Evolutionary conservation across 495 filamentous ascomycete genomes (phyloP), one percentile per base, ranked within the genome.

Genomic region (Aspergillus ellipticus): DNA sequence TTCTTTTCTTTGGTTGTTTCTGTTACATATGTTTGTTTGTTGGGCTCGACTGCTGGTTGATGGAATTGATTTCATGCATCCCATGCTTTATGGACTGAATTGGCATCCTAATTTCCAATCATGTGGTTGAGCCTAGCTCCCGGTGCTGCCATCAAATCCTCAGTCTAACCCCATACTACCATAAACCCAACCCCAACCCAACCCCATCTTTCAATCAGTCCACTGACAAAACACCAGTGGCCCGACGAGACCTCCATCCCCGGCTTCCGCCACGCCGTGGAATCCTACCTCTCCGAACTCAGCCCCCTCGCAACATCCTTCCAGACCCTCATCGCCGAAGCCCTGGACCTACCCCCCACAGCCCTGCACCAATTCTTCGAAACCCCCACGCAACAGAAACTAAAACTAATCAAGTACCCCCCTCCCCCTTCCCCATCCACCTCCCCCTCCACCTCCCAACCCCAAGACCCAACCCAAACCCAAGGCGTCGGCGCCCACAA

Each of bases 401-500:
- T 96, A 43, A 96, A 96, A 69, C 84, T 96, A 51, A 84, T 96
- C 60, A 93, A 91, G 70, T 96, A 96, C 59, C 89, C 89, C 0
- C 88, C 90, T 8, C 59, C 73, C 72, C 71, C 11, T 56, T 13
- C 37, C 4, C 16, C 37, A 4, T 15, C 37, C 4, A 4, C 24
- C 7, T 41, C 37, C 4, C 4, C 37, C 10, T 15, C 37, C 4
- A 3, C 37, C 4, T 13, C 11, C 11, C 4, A 4, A 4, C 4
- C 42, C 3, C 1, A n/a, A 1, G 74, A 31, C 1, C 61, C 68
- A 42, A 50, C 50, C 17, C 46, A 56, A 9, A 43, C 69, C 19
- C 66, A 85, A 65, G 92, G 92, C 19, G 90, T 96, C 2, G 92
- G 94, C 0, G 88, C 94, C 8, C 94, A 98, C 70, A 98, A 98